Base-by-base conservation (phyloP, 2,329 filamentous ascomycete species). In the Botrytis cinerea region DNA sequence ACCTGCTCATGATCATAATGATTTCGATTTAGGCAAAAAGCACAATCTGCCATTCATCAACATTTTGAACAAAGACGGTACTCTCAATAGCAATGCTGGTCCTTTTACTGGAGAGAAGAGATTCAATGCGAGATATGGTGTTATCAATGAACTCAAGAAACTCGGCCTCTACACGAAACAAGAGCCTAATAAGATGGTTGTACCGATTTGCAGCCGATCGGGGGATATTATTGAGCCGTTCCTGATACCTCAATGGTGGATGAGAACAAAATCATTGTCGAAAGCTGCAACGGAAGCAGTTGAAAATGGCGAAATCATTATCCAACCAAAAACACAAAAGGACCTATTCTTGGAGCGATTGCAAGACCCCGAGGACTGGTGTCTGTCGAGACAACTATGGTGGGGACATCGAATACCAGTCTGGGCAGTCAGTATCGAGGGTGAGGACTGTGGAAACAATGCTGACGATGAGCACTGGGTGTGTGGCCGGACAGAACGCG, bases 201-300 rank as follows among this genome's bases (percentile, higher is more conserved):
- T 57, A 32, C 51, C 51, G 7, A 57, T 57, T 18, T 57, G 51
- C 51, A 57, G 51, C 51, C 51, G 51, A 57, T 57, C 51, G 1
- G 51, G 51, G 51, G 51, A 57, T 57, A 28, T 57, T 32, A 57
- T 57, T 57, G 51, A 57, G 51, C 51, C 51, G 7, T 57, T 57
- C n/a, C n/a, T 57, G 51, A 57, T 57, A 57, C 51, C 51, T 25
- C 51, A 57, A 57, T 57, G 51, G 51, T 57, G 51, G 51, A 57
- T 57, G 51, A 28, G 51, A 57, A 57, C 51, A 2, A 57, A 32
- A 57, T 18, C n/a, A 32, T 57, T 57, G 51, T 57, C 51, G 51
- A 57, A 57, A 32, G 51, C 51, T 57, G 51, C 51, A 57, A 32
- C 28, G 51, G 51, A 57, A 28, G 51, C 28, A 28, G 51, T 57